Percentiles rank a stretch among this genome's conserved stretches.
phyloP scores from a whole-genome alignment of 345 rosid species.

The Moringa oleifera region DNA sequence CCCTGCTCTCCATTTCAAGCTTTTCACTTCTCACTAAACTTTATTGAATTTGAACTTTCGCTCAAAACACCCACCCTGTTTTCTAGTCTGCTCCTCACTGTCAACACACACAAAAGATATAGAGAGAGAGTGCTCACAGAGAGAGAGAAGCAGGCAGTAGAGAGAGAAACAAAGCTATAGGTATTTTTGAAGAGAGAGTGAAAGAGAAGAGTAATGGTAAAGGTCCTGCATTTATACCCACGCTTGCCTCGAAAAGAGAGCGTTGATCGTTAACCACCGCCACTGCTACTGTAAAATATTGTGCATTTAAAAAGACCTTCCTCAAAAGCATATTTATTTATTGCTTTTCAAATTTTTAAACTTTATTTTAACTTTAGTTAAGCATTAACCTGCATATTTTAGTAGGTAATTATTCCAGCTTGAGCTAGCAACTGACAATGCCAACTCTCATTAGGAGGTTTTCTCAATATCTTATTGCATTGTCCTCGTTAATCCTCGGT shows the following conservation, averaged over 20 bases:
- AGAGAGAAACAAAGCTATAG: constrained; percentile 17
- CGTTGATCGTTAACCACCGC: constrained; percentile 93
- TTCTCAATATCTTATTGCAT: constrained; percentile 17
- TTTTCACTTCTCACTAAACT: constrained; percentile 28
- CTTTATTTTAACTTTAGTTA: constrained; percentile 11
- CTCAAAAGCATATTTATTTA: background rate
- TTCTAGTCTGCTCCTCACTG: constrained; percentile 25
- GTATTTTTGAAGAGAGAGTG: constrained; percentile 22
- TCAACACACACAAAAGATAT: constrained; percentile 14
- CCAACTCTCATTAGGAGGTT: constrained; percentile 51
- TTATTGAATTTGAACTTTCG: constrained; percentile 32
- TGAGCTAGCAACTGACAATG: constrained; percentile 57
- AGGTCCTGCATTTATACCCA: constrained; percentile 83
- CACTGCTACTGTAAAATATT: constrained; percentile 51
- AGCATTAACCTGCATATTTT: constrained; percentile 12
- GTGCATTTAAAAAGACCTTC: constrained; percentile 6
- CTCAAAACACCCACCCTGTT: constrained; percentile 26
- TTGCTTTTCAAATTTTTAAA: background rate
- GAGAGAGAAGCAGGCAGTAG: constrained; percentile 24
- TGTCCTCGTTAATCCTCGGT: constrained; percentile 30
- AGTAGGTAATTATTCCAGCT: constrained; percentile 26
- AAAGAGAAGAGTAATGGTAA: constrained; percentile 29
- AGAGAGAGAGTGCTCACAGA: background rate
- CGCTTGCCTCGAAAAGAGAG: constrained; percentile 96
- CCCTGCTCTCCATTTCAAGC: constrained; percentile 34